phyloP scores from a whole-genome alignment of 106 monocot genomes.

The Allium fistulosum region DNA sequence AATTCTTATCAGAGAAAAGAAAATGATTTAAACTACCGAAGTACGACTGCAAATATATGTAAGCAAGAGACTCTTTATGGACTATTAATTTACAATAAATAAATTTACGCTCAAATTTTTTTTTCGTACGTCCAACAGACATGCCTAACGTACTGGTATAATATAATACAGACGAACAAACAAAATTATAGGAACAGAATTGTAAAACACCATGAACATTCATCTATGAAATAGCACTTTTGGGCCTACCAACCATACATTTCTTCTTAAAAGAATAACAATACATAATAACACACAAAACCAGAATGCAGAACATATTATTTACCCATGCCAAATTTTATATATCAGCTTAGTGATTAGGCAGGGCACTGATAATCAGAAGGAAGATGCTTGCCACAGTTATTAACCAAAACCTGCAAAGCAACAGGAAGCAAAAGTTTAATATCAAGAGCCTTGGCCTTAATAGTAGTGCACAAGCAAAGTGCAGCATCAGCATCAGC shows the following conservation, averaged over 20 bases:
- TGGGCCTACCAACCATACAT: neutral
- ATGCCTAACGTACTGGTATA: too few species aligned
- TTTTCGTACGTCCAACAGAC: too few species aligned
- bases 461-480: constrained; percentile 12
- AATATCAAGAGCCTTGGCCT: constrained; percentile 7
- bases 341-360: neutral
- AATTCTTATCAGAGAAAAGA: too few species aligned
- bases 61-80: too few species aligned
- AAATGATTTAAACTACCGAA: too few species aligned
- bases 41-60: too few species aligned
- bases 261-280: neutral
- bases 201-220: too few species aligned
- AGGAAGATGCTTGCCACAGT: constrained; percentile 7
- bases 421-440: constrained; percentile 6
- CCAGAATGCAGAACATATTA: too few species aligned
- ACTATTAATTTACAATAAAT: too few species aligned
- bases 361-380: constrained; percentile 11
- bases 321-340: neutral
- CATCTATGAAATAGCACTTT: neutral
- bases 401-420: constrained; percentile 12
- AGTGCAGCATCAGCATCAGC: constrained; percentile 6
- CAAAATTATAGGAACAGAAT: too few species aligned
- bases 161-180: too few species aligned
- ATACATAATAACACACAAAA: neutral
- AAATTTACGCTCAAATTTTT: too few species aligned